These are phyloP conservation scores for Chlorokybus atmophyticus DNA, from an alignment of 139 green algal genomes.

Conservation along the genomic window DNA sequence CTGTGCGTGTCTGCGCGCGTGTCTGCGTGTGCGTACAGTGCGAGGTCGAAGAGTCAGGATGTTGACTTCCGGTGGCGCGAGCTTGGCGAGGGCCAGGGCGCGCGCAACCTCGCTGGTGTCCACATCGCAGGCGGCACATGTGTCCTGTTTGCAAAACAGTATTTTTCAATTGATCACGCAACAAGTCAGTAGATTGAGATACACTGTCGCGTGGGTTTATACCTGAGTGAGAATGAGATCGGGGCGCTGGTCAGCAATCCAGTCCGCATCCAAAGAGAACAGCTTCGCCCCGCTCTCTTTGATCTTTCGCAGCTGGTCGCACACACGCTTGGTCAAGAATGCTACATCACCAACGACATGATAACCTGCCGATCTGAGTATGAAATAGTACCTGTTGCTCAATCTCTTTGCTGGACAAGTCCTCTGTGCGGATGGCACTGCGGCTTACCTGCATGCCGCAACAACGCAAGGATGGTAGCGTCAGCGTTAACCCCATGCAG, in stretches of 20 bases:
- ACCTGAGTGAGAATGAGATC: slow-evolving; percentile 56
- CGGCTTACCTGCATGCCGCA: slow-evolving; percentile 16
- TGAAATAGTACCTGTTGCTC: slow-evolving; percentile 11
- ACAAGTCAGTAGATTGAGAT: no score
- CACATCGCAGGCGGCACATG: slow-evolving; percentile 15
- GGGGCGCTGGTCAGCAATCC: slow-evolving; percentile 42
- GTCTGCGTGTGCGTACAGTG: no score
- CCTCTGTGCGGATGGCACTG: slow-evolving; percentile 15
- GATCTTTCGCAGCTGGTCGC: slow-evolving; percentile 27
- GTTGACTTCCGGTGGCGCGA: no score
- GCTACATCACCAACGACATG: no score
- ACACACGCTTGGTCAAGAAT: no score
- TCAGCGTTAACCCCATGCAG: no score
- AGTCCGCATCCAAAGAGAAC: slow-evolving; percentile 47
- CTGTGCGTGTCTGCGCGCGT: no score
- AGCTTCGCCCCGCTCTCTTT: slow-evolving; percentile 12
- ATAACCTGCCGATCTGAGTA: no score
- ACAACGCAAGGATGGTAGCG: no score
- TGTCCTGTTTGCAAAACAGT: slow-evolving; percentile 21
- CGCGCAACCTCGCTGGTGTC: slow-evolving; percentile 29
- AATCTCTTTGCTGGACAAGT: slow-evolving; percentile 20
- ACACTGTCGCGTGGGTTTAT: no score
- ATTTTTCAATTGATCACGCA: no score
- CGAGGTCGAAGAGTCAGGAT: no score
- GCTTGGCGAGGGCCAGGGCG: slow-evolving; percentile 14